Percentiles rank a stretch among this genome's conserved stretches.
Conservation (phyloP, 148 eudicot species). For the Diospyros kaki region DNA sequence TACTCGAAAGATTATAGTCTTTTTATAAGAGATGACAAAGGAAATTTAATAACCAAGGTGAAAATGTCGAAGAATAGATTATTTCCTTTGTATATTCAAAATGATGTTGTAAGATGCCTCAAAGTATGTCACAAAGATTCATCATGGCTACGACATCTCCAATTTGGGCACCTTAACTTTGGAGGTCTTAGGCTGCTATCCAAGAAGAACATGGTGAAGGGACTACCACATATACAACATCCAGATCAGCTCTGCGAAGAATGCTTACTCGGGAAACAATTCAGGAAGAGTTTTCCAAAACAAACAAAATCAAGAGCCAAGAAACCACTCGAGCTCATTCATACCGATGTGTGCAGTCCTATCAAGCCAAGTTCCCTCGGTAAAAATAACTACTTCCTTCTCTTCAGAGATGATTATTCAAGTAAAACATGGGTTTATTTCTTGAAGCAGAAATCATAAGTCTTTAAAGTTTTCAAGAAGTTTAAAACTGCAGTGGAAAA, state of each 20-base stretch:
- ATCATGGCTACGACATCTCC: background rate
- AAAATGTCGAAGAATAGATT: background rate
- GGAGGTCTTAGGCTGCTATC: background rate
- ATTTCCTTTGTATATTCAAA: background rate
- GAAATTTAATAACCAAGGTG: background rate
- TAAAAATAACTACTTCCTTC: background rate
- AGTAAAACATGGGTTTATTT: background rate
- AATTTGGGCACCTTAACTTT: background rate
- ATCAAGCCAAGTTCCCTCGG: background rate
- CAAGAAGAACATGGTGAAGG: background rate
- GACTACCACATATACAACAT: background rate
- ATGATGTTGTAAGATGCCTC: background rate
- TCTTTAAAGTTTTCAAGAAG: background rate
- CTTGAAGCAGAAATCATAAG: background rate
- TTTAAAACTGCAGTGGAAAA: background rate
- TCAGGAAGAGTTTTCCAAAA: background rate
- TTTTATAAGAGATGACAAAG: background rate
- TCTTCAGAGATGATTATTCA: background rate
- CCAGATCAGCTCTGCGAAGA: background rate
- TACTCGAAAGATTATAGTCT: background rate
- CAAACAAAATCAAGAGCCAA: background rate
- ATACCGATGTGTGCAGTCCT: background rate
- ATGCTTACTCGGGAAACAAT: background rate
- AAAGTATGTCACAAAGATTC: background rate
- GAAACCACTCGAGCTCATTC: background rate